These are phyloP conservation scores for Calonectria multiphialidica DNA, from an alignment of 2,329 filamentous ascomycete species.

Conservation along the genomic window DNA sequence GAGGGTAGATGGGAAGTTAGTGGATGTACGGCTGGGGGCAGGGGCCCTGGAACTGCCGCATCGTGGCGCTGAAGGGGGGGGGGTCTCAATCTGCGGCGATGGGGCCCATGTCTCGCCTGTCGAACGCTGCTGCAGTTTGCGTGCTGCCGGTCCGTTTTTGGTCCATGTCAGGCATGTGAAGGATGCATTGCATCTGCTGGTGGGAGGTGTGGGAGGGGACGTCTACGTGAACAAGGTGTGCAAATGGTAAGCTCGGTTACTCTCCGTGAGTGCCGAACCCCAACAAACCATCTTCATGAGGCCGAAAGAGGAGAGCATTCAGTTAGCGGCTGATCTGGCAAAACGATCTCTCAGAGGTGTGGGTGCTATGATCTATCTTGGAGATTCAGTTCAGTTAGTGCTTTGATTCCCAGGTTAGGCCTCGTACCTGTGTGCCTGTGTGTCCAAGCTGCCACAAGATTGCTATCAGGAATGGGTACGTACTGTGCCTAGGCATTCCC, in stretches of 20 bases:
- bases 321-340: slow-evolving; percentile 21
- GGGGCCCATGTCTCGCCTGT: slow-evolving; percentile 1
- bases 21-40: slow-evolving; percentile 13
- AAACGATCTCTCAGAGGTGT: slow-evolving; percentile 22
- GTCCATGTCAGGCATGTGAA: slow-evolving; percentile 40
- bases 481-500: slow-evolving; percentile 2
- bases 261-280: slow-evolving; percentile 34
- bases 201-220: slow-evolving; percentile 17
- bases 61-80: slow-evolving; percentile 22
- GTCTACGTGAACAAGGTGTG: slow-evolving; percentile 15
- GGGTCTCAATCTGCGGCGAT: slow-evolving; percentile 5
- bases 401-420: neutral
- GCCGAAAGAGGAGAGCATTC: slow-evolving; percentile 9
- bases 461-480: neutral
- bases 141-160: slow-evolving; percentile 10
- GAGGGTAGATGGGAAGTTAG: slow-evolving; percentile 8
- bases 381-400: slow-evolving; percentile 2
- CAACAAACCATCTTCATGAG: slow-evolving; percentile 34
- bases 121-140: neutral
- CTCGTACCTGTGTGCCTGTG: neutral
- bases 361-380: neutral
- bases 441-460: neutral
- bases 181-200: slow-evolving; percentile 40
- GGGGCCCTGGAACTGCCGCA: slow-evolving; percentile 22
- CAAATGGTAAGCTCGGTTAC: slow-evolving; percentile 29